These are phyloP conservation scores for Fusarium sarcochroum DNA, from an alignment of 2,329 filamentous ascomycete genomes.

Conservation along the genomic window DNA sequence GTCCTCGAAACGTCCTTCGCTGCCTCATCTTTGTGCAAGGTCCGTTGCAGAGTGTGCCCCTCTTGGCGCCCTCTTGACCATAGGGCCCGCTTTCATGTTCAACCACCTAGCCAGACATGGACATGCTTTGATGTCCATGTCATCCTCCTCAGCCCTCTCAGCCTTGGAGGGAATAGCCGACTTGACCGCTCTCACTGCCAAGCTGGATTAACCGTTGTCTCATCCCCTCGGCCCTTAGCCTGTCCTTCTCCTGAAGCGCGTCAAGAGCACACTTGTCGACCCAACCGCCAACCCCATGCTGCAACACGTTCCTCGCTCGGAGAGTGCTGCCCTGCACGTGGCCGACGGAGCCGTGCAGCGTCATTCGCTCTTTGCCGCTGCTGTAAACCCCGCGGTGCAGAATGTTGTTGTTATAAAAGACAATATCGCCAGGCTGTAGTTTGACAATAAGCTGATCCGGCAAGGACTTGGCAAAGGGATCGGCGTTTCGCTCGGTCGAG, in stretches of 20 bases:
- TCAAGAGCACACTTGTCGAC: constrained; percentile 71
- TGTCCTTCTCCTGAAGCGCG: constrained; percentile 59
- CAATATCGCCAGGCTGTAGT: constrained; percentile 81
- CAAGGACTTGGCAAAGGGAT: constrained; percentile 72
- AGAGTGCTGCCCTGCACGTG: constrained; percentile 67
- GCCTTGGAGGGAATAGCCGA: constrained; percentile 74
- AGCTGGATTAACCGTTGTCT: constrained; percentile 72
- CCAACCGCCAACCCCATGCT: constrained; percentile 80
- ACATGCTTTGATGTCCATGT: constrained; percentile 24
- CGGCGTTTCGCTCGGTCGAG: constrained; percentile 75
- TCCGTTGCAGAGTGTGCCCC: neutral
- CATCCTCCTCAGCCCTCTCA: constrained; percentile 50
- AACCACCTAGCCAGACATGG: constrained; percentile 15
- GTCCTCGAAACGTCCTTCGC: neutral
- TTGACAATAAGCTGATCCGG: constrained; percentile 75
- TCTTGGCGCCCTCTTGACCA: neutral
- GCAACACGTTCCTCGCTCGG: constrained; percentile 79
- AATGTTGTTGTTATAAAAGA: constrained; percentile 94
- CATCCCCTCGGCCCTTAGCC: constrained; percentile 73
- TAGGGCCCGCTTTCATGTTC: constrained; percentile 5
- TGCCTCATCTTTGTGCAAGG: constrained; percentile 1
- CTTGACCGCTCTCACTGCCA: constrained; percentile 71
- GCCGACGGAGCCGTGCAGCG: constrained; percentile 80
- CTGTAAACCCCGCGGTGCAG: constrained; percentile 80
- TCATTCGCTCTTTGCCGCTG: constrained; percentile 72